Evolutionary conservation across 768 basidiomycete species (phyloP), one percentile per base, ranked within the genome.

Genomic region (Tulasnella sp.): DNA sequence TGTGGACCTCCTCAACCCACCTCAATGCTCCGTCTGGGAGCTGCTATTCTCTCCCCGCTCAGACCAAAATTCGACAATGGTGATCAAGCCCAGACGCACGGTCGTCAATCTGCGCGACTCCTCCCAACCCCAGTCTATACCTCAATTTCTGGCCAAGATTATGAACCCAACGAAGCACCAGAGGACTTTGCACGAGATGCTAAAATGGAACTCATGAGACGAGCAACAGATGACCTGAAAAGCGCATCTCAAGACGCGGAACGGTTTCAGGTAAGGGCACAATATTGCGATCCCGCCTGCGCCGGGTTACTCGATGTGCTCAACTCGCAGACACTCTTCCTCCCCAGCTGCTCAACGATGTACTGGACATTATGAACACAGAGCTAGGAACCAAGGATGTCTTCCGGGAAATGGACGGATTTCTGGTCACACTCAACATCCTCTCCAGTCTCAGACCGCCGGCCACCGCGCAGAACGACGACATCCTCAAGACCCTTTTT

Each of bases 331-430:
- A 37, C 64, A 18, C 31, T 6, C 64, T n/a, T n/a, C n/a, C 34
- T 28, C 3, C 64, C 24, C 69, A 82, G 83, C 46, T 79, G 40
- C 78, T 82, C 44, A 86, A 87, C 28, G 93, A 94, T 83, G 91
- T 96, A 58, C 90, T 91, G 78, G 87, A 90, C 22, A 90, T 93
- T 34, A 88, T 95, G 88, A 87, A 88, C 22, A 91, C 94, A 84
- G 92, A 93, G 83, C 84, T 88, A 2, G 86, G 85, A 64, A 93
- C 93, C 16, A 93, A 92, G 84, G 91, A 92, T 79, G 91, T 92
- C 28, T 96, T 96, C 85, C 89, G 95, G 6, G 93, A 95, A 83
- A 87, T 93, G 83, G 95, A 96, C 81, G 95, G 95, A 0, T 95
- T 95, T 84, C 87, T 95, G 28, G 89, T 91, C 14, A 86, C 95